Conservation (phyloP, 2,329 filamentous ascomycete species). For the Cryphonectria radicalis region DNA sequence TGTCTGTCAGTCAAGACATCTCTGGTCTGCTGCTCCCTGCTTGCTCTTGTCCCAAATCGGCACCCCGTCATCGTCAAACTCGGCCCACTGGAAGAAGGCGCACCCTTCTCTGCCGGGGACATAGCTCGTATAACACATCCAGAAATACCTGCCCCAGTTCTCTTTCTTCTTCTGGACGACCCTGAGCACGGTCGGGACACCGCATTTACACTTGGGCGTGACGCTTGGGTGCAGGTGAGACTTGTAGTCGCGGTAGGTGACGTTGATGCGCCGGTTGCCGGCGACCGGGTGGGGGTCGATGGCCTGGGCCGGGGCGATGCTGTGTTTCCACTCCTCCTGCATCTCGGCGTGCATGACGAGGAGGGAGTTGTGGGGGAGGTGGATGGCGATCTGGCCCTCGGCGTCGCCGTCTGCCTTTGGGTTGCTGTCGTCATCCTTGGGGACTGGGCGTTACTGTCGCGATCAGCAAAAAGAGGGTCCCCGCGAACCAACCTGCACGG, state of each 20-base stretch:
- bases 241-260: constrained; percentile 91
- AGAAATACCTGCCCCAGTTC: constrained; percentile 78
- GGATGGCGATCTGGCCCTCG: constrained; percentile 87
- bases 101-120: constrained; percentile 72
- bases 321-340: constrained; percentile 97
- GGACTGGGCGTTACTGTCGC: constrained; percentile 31
- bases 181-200: constrained; percentile 69
- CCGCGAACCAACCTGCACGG: neutral
- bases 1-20: neutral
- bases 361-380: constrained; percentile 91
- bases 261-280: constrained; percentile 81
- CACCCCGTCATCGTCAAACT: constrained; percentile 84
- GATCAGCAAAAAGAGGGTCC: neutral
- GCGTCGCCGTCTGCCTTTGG: constrained; percentile 54
- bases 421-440: constrained; percentile 63
- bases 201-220: constrained; percentile 80
- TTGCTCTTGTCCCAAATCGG: constrained; percentile 60
- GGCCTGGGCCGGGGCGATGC: constrained; percentile 72
- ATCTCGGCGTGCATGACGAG: constrained; percentile 97
- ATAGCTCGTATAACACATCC: constrained; percentile 86
- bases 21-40: neutral
- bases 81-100: constrained; percentile 81
- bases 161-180: constrained; percentile 80
- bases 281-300: constrained; percentile 86
- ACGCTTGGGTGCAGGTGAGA: constrained; percentile 73